Evolutionary conservation across 2,329 filamentous ascomycete genomes (phyloP), one percentile per base, ranked within the genome.

Genomic region (Akanthomyces dipterigenus): DNA sequence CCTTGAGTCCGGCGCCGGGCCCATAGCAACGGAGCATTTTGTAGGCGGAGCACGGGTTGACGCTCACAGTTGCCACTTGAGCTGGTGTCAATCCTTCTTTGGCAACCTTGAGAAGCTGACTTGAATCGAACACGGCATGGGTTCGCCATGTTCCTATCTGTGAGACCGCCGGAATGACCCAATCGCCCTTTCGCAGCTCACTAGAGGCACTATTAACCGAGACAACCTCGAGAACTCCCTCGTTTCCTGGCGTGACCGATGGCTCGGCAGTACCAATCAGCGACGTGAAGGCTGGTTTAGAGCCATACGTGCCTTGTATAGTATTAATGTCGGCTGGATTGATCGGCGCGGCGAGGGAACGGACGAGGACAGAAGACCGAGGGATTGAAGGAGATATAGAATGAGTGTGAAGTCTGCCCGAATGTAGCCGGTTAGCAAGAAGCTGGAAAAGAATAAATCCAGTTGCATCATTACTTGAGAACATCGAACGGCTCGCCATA

Each of bases 271-370:
- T 97, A 61, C 92, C 90, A 60, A 99, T 85, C 1, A 85, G 76
- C 6, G 86, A 87, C 20, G 85, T 87, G 75, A 96, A 93, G 49
- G 83, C 79, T 0, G 93, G 92, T 72, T 91, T 91, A 50, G 87
- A 87, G 64, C 93, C 93, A 78, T 99, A 99, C 4, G 93, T 92
- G 66, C 95, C 95, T 79, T 99, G 95, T 70, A 99, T 90, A 70
- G 93, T 93, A 80, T 99, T 99, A 75, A 99, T 90, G 77, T 99
- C 95, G 70, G 95, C 93, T 26, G 95, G 95, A 78, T 99, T 99
- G 75, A 99, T 91, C 62, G 95, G 91, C 1, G 92, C 87, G 36
- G 93, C 90, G 69, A 99, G 90, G 69, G 95, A 88, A 73, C 91
- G 91, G 63, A 99, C 80, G 60, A 93, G 92, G 67, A 96, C 76